Conservation (phyloP, 2,329 filamentous ascomycete species). For the Cryoendolithus antarcticus region DNA sequence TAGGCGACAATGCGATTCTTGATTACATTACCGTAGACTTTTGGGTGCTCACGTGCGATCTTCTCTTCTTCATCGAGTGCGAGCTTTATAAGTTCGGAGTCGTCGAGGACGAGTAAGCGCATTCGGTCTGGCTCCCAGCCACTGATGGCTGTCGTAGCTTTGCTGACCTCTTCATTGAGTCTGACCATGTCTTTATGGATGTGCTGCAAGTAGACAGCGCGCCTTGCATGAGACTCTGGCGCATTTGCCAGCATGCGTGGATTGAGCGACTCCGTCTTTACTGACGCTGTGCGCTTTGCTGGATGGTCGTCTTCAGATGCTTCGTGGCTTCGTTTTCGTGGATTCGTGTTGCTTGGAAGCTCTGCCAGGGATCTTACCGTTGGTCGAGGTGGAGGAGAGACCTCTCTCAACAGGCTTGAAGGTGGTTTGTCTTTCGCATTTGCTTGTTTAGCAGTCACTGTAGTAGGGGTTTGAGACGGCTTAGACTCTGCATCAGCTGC, state of each 20-base stretch:
- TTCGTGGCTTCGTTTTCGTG: not conserved
- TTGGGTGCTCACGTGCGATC: constrained; percentile 51
- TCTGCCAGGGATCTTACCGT: not conserved
- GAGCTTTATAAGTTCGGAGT: constrained; percentile 55
- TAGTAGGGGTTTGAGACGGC: not conserved
- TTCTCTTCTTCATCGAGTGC: constrained; percentile 70
- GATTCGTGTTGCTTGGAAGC: not conserved
- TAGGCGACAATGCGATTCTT: constrained; percentile 67
- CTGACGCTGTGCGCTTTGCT: not conserved
- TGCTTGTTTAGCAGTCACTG: not conserved
- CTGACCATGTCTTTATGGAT: constrained; percentile 55
- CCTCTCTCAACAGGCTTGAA: constrained; percentile 10
- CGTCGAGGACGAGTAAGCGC: constrained; percentile 40
- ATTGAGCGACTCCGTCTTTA: constrained; percentile 37
- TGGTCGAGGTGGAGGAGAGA: constrained; percentile 9
- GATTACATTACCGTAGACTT: constrained; percentile 72
- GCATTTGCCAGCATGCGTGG: constrained; percentile 50
- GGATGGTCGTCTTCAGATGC: not conserved
- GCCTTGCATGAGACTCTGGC: constrained; percentile 27
- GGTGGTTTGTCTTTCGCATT: constrained; percentile 1
- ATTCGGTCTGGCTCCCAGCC: constrained; percentile 25
- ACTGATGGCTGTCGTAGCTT: constrained; percentile 29
- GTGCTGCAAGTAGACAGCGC: constrained; percentile 37
- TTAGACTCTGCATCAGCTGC: not conserved
- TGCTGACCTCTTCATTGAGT: constrained; percentile 49